Percentiles rank a stretch among this genome's conserved stretches.
Evolutionary conservation across 441 rosid genomes (phyloP).

Genomic region (Erodium texanum): DNA sequence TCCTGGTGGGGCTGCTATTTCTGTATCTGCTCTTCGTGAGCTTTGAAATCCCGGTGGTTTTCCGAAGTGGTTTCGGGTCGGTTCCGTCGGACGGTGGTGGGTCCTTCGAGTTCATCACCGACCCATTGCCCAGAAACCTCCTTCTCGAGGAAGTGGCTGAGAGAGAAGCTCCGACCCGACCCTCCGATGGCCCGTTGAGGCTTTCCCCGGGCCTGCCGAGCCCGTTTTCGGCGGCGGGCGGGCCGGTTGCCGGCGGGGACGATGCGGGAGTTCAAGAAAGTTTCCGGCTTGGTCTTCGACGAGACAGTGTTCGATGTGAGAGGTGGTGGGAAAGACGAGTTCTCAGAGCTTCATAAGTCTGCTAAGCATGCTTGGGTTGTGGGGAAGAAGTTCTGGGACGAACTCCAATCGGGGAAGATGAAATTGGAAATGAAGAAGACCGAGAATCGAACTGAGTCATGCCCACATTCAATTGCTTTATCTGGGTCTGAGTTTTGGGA

Average conservation of each 20-base stretch:
- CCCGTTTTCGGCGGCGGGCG: too few relatives aligned
- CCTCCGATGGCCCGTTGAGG: constrained; percentile 6
- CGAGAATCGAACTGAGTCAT: constrained; percentile 26
- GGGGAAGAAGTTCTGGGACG: constrained; percentile 38
- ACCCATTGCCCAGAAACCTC: constrained; percentile 27
- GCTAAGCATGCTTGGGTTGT: constrained; percentile 33
- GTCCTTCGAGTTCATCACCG: constrained; percentile 19
- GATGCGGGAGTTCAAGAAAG: constrained; percentile 23
- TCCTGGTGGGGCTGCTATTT: constrained; percentile 30
- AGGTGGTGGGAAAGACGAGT: not conserved
- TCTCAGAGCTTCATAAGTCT: constrained; percentile 31
- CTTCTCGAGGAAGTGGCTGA: constrained; percentile 20
- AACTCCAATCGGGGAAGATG: constrained; percentile 25
- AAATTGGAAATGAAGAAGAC: constrained; percentile 8
- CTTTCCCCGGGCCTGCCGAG: not conserved
- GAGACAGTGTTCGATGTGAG: constrained; percentile 29
- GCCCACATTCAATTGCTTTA: constrained; percentile 34
- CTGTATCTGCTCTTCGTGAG: constrained; percentile 46
- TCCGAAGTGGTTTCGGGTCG: constrained; percentile 25
- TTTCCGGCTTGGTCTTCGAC: constrained; percentile 37
- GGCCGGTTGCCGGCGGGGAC: constrained; percentile 18
- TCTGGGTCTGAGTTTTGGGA: constrained; percentile 34
- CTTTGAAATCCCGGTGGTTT: constrained; percentile 41
- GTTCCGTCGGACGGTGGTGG: constrained; percentile 20
- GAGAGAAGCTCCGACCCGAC: constrained; percentile 21